Percentiles rank a stretch among this genome's conserved stretches.
Evolutionary conservation across 1,284 basidiomycete genomes (phyloP).

Genomic region (Schizophyllum commune): DNA sequence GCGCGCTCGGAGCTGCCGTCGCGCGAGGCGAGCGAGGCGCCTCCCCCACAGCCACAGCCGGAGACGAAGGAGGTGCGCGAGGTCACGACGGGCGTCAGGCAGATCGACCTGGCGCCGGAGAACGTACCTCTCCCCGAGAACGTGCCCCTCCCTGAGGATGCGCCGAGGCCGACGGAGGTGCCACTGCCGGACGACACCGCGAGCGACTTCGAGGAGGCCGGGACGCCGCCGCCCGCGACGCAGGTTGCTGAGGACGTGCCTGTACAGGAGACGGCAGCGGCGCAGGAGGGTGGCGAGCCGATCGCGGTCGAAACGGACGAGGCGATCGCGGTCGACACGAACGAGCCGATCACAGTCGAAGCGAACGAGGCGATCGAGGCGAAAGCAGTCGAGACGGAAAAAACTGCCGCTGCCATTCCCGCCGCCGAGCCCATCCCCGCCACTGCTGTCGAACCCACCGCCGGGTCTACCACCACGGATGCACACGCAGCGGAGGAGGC

Average conservation of each 20-base stretch:
- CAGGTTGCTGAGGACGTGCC: background rate
- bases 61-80: conserved; percentile 53
- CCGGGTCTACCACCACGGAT: no score
- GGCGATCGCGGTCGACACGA: background rate
- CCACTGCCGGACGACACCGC: conserved; percentile 44
- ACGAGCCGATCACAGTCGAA: conserved; percentile 1
- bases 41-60: conserved; percentile 14
- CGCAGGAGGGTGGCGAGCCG: conserved; percentile 1
- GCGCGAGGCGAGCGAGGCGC: conserved; percentile 13
- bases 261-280: background rate
- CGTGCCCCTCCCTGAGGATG: conserved; percentile 19
- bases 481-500: no score
- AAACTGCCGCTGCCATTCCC: no score
- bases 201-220: conserved; percentile 20
- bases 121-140: conserved; percentile 48
- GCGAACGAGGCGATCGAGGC: conserved; percentile 1
- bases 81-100: conserved; percentile 61
- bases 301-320: conserved; percentile 3
- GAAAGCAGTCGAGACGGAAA: background rate
- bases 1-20: conserved; percentile 19
- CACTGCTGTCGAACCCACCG: no score
- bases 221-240: conserved; percentile 7
- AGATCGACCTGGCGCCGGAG: conserved; percentile 46
- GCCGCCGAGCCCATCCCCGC: no score
- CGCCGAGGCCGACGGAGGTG: conserved; percentile 34